Conservation (phyloP, 129 eudicot species). For the Arctium minus region DNA sequence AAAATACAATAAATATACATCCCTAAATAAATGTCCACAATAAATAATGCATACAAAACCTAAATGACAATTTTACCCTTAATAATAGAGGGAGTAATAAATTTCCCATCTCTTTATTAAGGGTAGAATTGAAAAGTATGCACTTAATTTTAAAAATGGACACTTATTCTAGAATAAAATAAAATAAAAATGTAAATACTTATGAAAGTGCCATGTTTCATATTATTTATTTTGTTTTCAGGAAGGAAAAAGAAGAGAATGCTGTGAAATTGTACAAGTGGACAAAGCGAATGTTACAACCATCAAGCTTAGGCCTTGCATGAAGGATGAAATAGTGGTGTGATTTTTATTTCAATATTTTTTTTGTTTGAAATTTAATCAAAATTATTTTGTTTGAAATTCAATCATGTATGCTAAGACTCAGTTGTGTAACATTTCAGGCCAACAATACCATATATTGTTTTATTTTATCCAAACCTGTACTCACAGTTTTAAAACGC, state of each 20-base stretch:
- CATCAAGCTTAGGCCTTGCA: slow-evolving; percentile 50
- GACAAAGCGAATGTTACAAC: slow-evolving; percentile 27
- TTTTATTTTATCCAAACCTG: too few relatives aligned
- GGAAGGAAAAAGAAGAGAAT: slow-evolving; percentile 60
- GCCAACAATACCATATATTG: too few relatives aligned
- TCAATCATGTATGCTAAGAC: background rate
- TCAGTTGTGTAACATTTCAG: background rate
- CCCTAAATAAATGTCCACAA: background rate
- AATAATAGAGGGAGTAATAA: background rate
- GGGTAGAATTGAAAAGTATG: background rate
- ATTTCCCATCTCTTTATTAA: background rate
- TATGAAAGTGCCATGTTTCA: background rate
- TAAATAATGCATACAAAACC: background rate
- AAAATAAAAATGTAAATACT: background rate
- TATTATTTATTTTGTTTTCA: slow-evolving; percentile 14
- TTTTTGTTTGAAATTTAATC: background rate
- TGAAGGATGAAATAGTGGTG: slow-evolving; percentile 38
- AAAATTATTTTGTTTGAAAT: background rate
- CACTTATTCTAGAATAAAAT: background rate
- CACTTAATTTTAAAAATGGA: background rate
- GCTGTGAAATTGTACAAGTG: slow-evolving; percentile 41
- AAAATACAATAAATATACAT: background rate
- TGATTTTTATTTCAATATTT: slow-evolving; percentile 4
- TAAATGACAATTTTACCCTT: background rate
- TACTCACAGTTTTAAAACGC: too few relatives aligned